phyloP scores from a whole-genome alignment of 2,329 filamentous ascomycete genomes.

The Fusarium sp. region DNA sequence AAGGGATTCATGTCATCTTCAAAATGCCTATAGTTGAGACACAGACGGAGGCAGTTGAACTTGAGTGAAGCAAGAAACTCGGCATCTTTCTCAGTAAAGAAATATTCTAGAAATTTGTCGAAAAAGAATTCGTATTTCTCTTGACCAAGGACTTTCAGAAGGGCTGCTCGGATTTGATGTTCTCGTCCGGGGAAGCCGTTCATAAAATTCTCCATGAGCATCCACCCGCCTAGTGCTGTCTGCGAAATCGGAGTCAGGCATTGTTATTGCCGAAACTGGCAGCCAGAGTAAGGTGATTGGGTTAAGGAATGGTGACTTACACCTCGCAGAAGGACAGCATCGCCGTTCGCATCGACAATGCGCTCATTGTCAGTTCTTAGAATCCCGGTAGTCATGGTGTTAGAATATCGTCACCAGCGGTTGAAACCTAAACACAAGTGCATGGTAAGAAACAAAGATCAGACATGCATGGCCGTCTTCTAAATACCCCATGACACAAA shows the following conservation, averaged over 20 bases:
- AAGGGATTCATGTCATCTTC: slow-evolving; percentile 63
- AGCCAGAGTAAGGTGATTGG: fast-evolving
- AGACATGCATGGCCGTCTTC: background rate
- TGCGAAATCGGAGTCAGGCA: background rate
- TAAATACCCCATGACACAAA: background rate
- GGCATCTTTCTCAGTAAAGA: slow-evolving; percentile 68
- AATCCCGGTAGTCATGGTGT: slow-evolving; percentile 31
- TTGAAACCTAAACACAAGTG: background rate
- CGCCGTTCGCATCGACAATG: slow-evolving; percentile 58
- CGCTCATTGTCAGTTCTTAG: slow-evolving; percentile 41
- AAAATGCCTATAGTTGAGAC: slow-evolving; percentile 69
- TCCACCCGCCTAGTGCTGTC: slow-evolving; percentile 46
- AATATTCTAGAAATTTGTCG: slow-evolving; percentile 66
- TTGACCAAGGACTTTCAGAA: slow-evolving; percentile 63
- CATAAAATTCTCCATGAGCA: slow-evolving; percentile 71
- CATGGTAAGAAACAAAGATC: background rate
- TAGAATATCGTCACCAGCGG: background rate
- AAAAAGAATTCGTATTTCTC: slow-evolving; percentile 71
- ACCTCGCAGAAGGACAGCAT: slow-evolving; percentile 56
- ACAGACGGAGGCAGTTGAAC: slow-evolving; percentile 67
- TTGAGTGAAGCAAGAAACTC: slow-evolving; percentile 65
- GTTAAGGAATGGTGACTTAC: slow-evolving; percentile 14
- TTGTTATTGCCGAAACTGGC: background rate
- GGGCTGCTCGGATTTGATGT: slow-evolving; percentile 62
- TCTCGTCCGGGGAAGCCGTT: slow-evolving; percentile 69